Evolutionary conservation across 345 rosid species (phyloP), one percentile per base, ranked within the genome.

Genomic region (Aegle marmelos): DNA sequence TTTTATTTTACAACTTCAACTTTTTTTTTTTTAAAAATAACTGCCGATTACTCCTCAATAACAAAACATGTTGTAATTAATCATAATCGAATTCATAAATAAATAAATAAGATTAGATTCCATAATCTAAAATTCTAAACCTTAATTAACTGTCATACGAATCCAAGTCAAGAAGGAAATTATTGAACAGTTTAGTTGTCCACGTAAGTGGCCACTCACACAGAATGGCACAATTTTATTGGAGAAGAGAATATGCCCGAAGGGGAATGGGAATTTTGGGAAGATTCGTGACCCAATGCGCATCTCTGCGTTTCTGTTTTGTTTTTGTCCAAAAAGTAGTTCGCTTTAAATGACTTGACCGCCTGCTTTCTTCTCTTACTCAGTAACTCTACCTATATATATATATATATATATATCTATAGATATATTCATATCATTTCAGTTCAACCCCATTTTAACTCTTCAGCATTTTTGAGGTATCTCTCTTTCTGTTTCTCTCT

Each of bases 241-340:
- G 6, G 76, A 27, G 4, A 39, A 59, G 25, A 60, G 76, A 74
- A 82, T 82, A 78, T 82, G 76, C 79, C 68, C 16, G 22, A 9
- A 17, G 54, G 37, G 17, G 31, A 30, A 45, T 45, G 17, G 50
- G 50, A 45, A 13, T 45, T 30, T 19, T 41, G 56, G 1, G 81
- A 81, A 81, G 84, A 78, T 81, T 81, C 81, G 61, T 61, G 62
- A 22, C 19, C 17, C 41, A 25, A 65, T 77, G 70, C 75, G 84
- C 84, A 73, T 77, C 80, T 66, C 24, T 36, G 22, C 2, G 39
- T 11, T 61, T 4, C 27, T 8, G 17, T 45, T 13, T 45, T 45
- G 50, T 45, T 73, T 39, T 63, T 72, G 28, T 17, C 41, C 9
- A 19, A 7, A 34, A 33, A 60, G 21, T 10, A 1, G 22, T 13